phyloP scores from a whole-genome alignment of 768 basidiomycete species.

The Leccinum subgranulosum region DNA sequence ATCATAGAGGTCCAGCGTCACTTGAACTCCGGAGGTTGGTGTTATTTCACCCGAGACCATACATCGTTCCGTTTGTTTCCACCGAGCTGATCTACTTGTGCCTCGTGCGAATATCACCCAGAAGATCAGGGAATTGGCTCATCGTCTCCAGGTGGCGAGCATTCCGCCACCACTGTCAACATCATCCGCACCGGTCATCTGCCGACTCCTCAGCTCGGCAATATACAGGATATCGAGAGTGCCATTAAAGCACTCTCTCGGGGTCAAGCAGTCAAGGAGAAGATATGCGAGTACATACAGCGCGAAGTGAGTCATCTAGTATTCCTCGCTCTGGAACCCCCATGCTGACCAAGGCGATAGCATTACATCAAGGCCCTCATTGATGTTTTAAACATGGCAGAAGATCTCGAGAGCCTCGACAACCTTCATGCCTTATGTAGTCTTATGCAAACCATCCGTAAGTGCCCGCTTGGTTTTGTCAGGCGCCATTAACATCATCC shows the following conservation, averaged over 20 bases:
- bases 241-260: conserved; percentile 74
- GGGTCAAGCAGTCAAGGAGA: conserved; percentile 71
- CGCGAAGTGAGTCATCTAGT: conserved; percentile 56
- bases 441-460: conserved; percentile 93
- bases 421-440: conserved; percentile 89
- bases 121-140: conserved; percentile 48
- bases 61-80: conserved; percentile 2
- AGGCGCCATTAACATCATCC: background rate
- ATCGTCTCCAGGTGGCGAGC: conserved; percentile 67
- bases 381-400: conserved; percentile 80
- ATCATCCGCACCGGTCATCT: conserved; percentile 73
- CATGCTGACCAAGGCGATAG: conserved; percentile 36
- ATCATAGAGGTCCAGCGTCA: conserved; percentile 90
- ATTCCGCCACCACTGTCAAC: conserved; percentile 53
- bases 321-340: background rate
- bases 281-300: conserved; percentile 87
- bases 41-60: conserved; percentile 17
- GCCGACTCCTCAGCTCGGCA: conserved; percentile 72
- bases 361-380: conserved; percentile 87
- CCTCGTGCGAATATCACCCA: conserved; percentile 19
- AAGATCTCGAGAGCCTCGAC: conserved; percentile 88
- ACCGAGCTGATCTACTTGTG: conserved; percentile 15
- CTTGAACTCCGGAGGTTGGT: conserved; percentile 62
- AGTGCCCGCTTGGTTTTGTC: conserved; percentile 26
- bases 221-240: conserved; percentile 74